Percentiles rank a stretch among this genome's conserved stretches.
Conservation (phyloP, 345 rosid genomes). For the Corchorus olitorius region DNA sequence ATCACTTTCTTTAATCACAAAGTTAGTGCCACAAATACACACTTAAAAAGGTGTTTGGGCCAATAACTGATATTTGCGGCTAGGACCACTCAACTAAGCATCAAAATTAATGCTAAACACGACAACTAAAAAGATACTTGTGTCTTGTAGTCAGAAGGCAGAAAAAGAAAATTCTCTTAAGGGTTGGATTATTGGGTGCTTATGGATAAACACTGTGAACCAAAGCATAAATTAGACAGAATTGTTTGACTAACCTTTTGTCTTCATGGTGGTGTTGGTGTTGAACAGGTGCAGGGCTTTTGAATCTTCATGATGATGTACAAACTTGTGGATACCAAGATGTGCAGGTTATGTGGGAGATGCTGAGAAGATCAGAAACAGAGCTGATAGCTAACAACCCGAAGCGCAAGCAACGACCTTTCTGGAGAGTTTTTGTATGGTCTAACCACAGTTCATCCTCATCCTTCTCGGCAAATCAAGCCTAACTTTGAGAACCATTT, state of each 20-base stretch:
- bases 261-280: slow-evolving; percentile 1
- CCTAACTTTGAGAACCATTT: slow-evolving; percentile 17
- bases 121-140: neutral
- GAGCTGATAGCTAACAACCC: slow-evolving; percentile 33
- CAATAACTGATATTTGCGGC: neutral
- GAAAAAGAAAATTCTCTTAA: neutral
- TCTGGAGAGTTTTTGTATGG: slow-evolving; percentile 60
- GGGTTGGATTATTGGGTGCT: neutral
- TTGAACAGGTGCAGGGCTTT: slow-evolving; percentile 47
- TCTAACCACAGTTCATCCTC: slow-evolving; percentile 46
- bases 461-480: slow-evolving; percentile 39
- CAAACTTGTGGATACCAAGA: slow-evolving; percentile 69
- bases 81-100: slow-evolving; percentile 25
- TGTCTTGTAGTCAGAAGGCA: neutral
- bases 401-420: slow-evolving; percentile 51
- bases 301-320: slow-evolving; percentile 66
- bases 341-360: slow-evolving; percentile 79
- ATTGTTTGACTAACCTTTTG: neutral
- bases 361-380: slow-evolving; percentile 54
- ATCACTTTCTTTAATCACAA: neutral
- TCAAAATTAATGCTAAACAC: neutral
- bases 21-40: neutral
- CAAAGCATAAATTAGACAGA: neutral
- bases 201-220: neutral
- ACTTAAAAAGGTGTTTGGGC: neutral